These are phyloP conservation scores for Tetracladium marchalianum DNA, from an alignment of 495 filamentous ascomycete genomes.

Conservation along the genomic window DNA sequence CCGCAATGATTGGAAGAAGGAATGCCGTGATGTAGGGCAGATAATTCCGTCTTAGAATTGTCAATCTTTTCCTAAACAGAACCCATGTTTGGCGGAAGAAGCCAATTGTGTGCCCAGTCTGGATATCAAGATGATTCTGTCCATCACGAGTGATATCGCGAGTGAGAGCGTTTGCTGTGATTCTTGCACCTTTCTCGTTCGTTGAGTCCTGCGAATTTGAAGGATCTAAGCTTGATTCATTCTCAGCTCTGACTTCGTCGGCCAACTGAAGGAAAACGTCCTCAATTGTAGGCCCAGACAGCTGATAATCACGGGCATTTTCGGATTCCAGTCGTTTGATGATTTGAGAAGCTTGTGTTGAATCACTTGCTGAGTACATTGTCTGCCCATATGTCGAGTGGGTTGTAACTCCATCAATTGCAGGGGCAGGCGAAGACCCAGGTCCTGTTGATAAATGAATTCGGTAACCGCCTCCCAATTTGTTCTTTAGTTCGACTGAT, in stretches of 20 bases:
- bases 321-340: slow-evolving; percentile 53
- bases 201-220: slow-evolving; percentile 4
- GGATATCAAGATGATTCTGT: slow-evolving; percentile 38
- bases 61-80: slow-evolving; percentile 66
- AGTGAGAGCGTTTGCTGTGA: no score
- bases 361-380: slow-evolving; percentile 54
- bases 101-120: slow-evolving; percentile 55
- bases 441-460: slow-evolving; percentile 54
- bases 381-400: slow-evolving; percentile 57
- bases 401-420: slow-evolving; percentile 43
- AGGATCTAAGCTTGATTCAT: slow-evolving; percentile 4
- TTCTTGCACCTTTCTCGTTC: slow-evolving; percentile 1
- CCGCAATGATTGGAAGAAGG: slow-evolving; percentile 63
- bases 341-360: slow-evolving; percentile 51
- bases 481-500: slow-evolving; percentile 66
- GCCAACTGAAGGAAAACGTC: slow-evolving; percentile 80
- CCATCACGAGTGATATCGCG: neutral
- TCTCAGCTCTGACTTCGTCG: slow-evolving; percentile 47
- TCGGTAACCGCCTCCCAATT: slow-evolving; percentile 64
- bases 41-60: slow-evolving; percentile 66
- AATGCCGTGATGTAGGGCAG: slow-evolving; percentile 64
- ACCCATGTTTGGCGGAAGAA: slow-evolving; percentile 57
- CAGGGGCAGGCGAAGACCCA: slow-evolving; percentile 34
- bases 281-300: slow-evolving; percentile 78
- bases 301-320: slow-evolving; percentile 58